A percentile compares a stretch with the other conserved stretches of the same genome.
Conservation (phyloP, 2,329 filamentous ascomycete genomes). For the Mycosphaerella sp. region DNA sequence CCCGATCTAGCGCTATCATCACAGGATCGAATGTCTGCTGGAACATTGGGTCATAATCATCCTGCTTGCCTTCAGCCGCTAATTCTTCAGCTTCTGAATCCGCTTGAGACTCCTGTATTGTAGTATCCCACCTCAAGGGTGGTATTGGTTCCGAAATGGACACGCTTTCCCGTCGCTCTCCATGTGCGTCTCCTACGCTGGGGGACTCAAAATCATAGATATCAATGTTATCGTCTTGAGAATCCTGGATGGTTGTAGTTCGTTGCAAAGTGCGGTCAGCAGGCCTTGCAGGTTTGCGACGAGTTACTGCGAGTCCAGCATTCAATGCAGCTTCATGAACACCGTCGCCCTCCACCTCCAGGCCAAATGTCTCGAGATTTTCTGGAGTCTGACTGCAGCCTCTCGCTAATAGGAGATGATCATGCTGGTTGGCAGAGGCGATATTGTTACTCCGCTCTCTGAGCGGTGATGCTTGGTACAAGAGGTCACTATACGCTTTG, state of each 20-base stretch:
- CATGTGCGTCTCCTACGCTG: neutral
- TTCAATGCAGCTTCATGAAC: neutral
- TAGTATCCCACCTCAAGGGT: neutral
- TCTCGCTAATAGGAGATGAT: neutral
- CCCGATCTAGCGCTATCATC: slow-evolving; percentile 16
- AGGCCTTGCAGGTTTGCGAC: slow-evolving; percentile 5
- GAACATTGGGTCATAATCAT: slow-evolving; percentile 8
- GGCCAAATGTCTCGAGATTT: neutral
- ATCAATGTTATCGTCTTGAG: slow-evolving; percentile 3
- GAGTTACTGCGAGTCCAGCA: slow-evolving; percentile 12
- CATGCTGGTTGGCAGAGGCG: neutral
- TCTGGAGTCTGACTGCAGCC: neutral
- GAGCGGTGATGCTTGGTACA: slow-evolving; percentile 15
- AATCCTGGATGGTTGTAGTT: slow-evolving; percentile 8
- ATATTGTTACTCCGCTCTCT: slow-evolving; percentile 19
- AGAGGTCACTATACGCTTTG: neutral
- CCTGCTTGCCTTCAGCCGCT: neutral
- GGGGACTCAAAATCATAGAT: neutral
- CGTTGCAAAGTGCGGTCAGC: neutral
- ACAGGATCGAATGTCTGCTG: slow-evolving; percentile 24
- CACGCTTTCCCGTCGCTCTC: neutral
- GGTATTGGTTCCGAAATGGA: neutral
- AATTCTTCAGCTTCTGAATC: neutral
- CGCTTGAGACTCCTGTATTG: slow-evolving; percentile 9
- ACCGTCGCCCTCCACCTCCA: neutral